phyloP scores from a whole-genome alignment of 805 yeast genomes.

The Wickerhamiella azymoides region DNA sequence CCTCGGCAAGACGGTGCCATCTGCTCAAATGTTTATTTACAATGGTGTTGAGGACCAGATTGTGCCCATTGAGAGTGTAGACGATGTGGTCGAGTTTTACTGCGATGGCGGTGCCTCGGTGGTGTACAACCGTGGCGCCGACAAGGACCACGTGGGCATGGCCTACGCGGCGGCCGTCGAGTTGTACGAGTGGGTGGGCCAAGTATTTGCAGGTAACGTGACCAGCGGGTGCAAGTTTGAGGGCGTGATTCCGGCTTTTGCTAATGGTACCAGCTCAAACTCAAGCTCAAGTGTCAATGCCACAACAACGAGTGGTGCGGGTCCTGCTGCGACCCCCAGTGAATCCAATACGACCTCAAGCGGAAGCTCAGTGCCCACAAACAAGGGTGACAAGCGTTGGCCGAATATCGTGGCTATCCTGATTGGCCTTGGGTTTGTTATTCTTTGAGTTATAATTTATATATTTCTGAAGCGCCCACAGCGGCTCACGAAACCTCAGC shows the following conservation, averaged over 20 bases:
- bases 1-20: constrained; percentile 18
- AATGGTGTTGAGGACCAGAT: constrained; percentile 20
- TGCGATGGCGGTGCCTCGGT: constrained; percentile 19
- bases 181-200: not conserved
- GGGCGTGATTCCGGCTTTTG: not conserved
- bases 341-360: not conserved
- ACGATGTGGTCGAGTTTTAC: constrained; percentile 15
- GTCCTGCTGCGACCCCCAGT: too few relatives aligned
- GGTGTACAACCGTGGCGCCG: constrained; percentile 12
- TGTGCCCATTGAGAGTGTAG: constrained; percentile 16
- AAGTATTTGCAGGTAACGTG: not conserved
- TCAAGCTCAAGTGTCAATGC: not conserved
- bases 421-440: not conserved
- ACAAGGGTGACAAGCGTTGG: not conserved
- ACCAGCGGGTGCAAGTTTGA: not conserved
- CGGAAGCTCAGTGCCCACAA: not conserved
- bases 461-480: too few relatives aligned
- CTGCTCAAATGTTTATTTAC: constrained; percentile 19
- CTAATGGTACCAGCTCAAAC: not conserved
- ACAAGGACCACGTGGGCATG: constrained; percentile 9
- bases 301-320: not conserved
- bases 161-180: not conserved
- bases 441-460: not conserved
- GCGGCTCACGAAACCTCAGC: too few relatives aligned
- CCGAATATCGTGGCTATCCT: not conserved